These are phyloP conservation scores for Neopestalotiopsis rosae DNA, from an alignment of 2,329 filamentous ascomycete genomes.

Conservation along the genomic window DNA sequence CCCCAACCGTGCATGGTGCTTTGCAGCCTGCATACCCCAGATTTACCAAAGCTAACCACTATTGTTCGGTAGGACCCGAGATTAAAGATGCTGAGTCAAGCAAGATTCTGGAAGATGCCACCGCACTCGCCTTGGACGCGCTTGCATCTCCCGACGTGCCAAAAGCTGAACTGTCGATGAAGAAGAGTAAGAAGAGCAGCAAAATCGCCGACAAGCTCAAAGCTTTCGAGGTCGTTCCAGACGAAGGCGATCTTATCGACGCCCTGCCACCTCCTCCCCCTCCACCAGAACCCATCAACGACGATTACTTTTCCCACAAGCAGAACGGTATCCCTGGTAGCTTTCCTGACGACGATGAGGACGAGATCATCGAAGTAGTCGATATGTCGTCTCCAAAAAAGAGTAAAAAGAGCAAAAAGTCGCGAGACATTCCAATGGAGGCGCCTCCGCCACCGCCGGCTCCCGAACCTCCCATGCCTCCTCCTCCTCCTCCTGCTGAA, in stretches of 20 bases:
- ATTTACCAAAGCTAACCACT: constrained; percentile 22
- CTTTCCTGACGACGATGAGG: constrained; percentile 38
- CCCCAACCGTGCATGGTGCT: constrained; percentile 23
- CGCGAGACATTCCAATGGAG: constrained; percentile 35
- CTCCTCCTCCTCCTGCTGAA: constrained; percentile 60
- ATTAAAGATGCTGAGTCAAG: constrained; percentile 58
- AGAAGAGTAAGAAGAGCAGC: constrained; percentile 55
- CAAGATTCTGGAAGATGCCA: constrained; percentile 51
- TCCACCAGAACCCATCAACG: constrained; percentile 37
- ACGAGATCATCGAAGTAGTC: constrained; percentile 56
- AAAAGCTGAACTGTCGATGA: constrained; percentile 44
- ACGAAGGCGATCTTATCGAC: constrained; percentile 44
- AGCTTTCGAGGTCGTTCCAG: constrained; percentile 55
- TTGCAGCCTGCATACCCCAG: constrained; percentile 21
- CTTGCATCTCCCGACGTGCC: constrained; percentile 36
- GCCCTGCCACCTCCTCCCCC: constrained; percentile 43
- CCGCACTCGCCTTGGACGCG: constrained; percentile 45
- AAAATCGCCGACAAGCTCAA: constrained; percentile 63
- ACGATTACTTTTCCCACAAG: constrained; percentile 13
- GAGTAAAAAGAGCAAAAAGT: constrained; percentile 40
- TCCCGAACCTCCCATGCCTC: constrained; percentile 53
- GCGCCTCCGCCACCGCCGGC: constrained; percentile 51
- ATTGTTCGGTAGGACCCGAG: constrained; percentile 40
- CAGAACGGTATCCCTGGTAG: constrained; percentile 31
- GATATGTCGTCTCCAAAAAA: constrained; percentile 52